Conservation (phyloP, 768 basidiomycete species). For the Tricholoma bakamatsutake region DNA sequence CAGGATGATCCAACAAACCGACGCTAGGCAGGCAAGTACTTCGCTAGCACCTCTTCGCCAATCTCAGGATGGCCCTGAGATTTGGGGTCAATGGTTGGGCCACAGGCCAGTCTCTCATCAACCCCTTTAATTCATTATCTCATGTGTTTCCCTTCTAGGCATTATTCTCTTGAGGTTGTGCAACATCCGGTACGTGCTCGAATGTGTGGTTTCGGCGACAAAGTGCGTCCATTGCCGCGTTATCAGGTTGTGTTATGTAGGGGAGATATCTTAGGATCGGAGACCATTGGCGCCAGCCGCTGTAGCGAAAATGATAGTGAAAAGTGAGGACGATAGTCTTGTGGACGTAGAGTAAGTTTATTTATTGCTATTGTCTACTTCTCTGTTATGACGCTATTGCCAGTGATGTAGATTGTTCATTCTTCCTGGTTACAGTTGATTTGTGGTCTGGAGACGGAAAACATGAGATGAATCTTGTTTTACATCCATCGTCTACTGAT, state of each 20-base stretch:
- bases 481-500: slow-evolving; percentile 78
- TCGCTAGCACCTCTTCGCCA: slow-evolving; percentile 26
- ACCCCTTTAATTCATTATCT: slow-evolving; percentile 9
- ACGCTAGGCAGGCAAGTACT: slow-evolving; percentile 34
- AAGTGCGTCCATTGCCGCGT: slow-evolving; percentile 41
- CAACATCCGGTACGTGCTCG: slow-evolving; percentile 88
- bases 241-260: slow-evolving; percentile 12
- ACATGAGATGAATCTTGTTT: slow-evolving; percentile 83
- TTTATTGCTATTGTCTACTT: neutral
- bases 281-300: slow-evolving; percentile 89
- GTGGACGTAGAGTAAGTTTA: slow-evolving; percentile 71
- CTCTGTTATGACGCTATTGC: slow-evolving; percentile 1
- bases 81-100: slow-evolving; percentile 69
- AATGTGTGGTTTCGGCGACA: slow-evolving; percentile 97
- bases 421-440: slow-evolving; percentile 90
- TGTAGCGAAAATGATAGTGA: slow-evolving; percentile 77
- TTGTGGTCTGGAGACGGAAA: slow-evolving; percentile 82
- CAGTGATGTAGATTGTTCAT: slow-evolving; percentile 82
- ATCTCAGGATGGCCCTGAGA: slow-evolving; percentile 39
- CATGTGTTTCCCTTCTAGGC: slow-evolving; percentile 33
- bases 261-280: slow-evolving; percentile 59
- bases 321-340: slow-evolving; percentile 56
- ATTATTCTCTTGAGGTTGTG: slow-evolving; percentile 79
- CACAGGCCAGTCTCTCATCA: slow-evolving; percentile 41
- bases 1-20: slow-evolving; percentile 64